Percentiles rank a stretch among this genome's conserved stretches.
Conservation (phyloP, 306 rosid genomes). For the Dryas alaskensis region DNA sequence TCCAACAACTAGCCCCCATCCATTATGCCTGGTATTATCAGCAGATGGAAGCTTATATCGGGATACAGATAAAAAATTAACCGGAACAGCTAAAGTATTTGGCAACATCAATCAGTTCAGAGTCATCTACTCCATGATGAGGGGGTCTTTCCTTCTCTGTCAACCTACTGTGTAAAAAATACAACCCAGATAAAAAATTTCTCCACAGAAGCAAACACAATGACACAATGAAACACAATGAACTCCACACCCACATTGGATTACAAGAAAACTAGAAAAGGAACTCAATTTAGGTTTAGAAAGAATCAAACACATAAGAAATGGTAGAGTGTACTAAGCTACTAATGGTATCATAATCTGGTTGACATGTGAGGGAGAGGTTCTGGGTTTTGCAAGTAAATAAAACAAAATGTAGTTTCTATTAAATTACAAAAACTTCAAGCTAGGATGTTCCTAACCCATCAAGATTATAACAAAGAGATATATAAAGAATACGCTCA, state of each 20-base stretch:
- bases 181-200: neutral
- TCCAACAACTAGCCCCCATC: slow-evolving; percentile 11
- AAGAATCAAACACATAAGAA: neutral
- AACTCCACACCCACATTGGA: neutral
- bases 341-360: neutral
- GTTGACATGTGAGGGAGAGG: slow-evolving; percentile 4
- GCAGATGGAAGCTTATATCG: slow-evolving; percentile 19
- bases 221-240: neutral
- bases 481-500: neutral
- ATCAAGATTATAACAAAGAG: neutral
- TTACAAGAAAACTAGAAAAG: neutral
- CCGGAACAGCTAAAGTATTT: slow-evolving; percentile 11
- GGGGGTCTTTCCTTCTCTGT: slow-evolving; percentile 25
- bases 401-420: neutral
- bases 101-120: slow-evolving; percentile 12
- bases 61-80: slow-evolving; percentile 10
- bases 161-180: slow-evolving; percentile 15
- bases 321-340: neutral
- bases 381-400: slow-evolving; percentile 1
- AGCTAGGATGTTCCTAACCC: neutral
- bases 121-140: neutral
- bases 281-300: neutral
- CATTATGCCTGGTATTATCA: slow-evolving; percentile 11
- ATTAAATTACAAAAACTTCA: neutral
- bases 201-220: neutral